Evolutionary conservation across 1,284 basidiomycete species (phyloP).

Genomic region (Apiotrichum mycotoxinovorans): DNA sequence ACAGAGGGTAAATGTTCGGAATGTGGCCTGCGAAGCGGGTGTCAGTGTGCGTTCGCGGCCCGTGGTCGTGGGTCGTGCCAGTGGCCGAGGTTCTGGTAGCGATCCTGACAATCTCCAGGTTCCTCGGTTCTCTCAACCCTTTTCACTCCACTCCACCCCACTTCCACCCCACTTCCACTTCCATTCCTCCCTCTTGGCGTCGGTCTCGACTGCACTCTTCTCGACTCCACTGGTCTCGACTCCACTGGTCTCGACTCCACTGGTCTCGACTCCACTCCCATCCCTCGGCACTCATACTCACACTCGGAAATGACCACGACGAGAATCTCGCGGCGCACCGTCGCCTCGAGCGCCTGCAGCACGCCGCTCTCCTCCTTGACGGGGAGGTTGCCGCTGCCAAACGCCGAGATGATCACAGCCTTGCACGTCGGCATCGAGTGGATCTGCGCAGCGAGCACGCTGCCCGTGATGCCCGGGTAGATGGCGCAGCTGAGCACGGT

Average conservation of each 20-base stretch:
- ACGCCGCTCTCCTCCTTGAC: slow-evolving; percentile 37
- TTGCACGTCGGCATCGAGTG: slow-evolving; percentile 40
- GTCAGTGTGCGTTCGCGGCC: too few relatives aligned
- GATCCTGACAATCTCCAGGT: too few relatives aligned
- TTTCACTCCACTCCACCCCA: too few relatives aligned
- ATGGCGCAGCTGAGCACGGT: slow-evolving; percentile 36
- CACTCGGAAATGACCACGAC: slow-evolving; percentile 47
- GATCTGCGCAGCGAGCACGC: slow-evolving; percentile 41
- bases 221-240: too few relatives aligned
- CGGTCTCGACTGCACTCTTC: background rate
- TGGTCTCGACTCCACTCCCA: too few relatives aligned
- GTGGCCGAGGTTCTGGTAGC: background rate
- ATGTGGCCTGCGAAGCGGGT: slow-evolving; percentile 29
- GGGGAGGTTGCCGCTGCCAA: slow-evolving; percentile 44
- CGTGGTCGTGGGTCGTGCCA: too few relatives aligned
- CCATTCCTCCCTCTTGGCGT: too few relatives aligned
- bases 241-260: too few relatives aligned
- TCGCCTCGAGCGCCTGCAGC: slow-evolving; percentile 32
- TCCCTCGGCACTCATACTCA: too few relatives aligned
- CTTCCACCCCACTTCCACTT: too few relatives aligned
- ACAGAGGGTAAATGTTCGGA: slow-evolving; percentile 46
- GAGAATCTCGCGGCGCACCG: slow-evolving; percentile 42
- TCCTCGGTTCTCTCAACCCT: too few relatives aligned
- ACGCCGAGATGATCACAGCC: slow-evolving; percentile 45
- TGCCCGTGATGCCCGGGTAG: slow-evolving; percentile 43